Evolutionary conservation across 2,329 filamentous ascomycete genomes (phyloP).

Genomic region (Xylariaceae sp.): DNA sequence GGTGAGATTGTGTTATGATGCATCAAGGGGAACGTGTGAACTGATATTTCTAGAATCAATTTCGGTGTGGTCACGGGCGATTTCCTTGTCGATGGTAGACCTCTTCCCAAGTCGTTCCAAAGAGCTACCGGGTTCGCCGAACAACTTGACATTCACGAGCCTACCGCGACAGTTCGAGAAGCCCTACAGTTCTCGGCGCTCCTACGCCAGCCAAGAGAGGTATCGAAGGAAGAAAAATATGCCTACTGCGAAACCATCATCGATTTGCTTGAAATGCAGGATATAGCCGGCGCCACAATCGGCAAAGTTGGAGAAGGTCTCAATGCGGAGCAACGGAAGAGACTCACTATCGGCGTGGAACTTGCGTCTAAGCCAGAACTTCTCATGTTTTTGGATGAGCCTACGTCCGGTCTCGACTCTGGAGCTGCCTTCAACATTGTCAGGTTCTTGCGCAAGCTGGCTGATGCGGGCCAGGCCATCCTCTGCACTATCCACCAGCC

Average conservation of each 20-base stretch:
- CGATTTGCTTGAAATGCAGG: conserved; percentile 69
- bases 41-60: conserved; percentile 64
- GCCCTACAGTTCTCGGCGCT: conserved; percentile 68
- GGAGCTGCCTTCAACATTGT: conserved; percentile 64
- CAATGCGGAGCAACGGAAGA: conserved; percentile 61
- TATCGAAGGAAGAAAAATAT: conserved; percentile 63
- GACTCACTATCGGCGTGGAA: conserved; percentile 59
- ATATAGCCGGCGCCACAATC: conserved; percentile 67
- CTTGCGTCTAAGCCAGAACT: conserved; percentile 61
- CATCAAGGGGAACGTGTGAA: conserved; percentile 66
- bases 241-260: conserved; percentile 70
- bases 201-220: conserved; percentile 61
- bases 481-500: conserved; percentile 65
- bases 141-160: conserved; percentile 69
- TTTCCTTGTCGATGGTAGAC: conserved; percentile 76
- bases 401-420: conserved; percentile 60
- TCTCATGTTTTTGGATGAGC: conserved; percentile 67
- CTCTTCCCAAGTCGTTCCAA: conserved; percentile 75
- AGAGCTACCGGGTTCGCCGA: conserved; percentile 73
- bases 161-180: conserved; percentile 67
- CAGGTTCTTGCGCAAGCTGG: conserved; percentile 62
- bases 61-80: conserved; percentile 78
- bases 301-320: conserved; percentile 62
- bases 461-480: conserved; percentile 61
- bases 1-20: conserved; percentile 59